Conservation (phyloP, 495 filamentous ascomycete species). For the Lophiostoma macrostomum region DNA sequence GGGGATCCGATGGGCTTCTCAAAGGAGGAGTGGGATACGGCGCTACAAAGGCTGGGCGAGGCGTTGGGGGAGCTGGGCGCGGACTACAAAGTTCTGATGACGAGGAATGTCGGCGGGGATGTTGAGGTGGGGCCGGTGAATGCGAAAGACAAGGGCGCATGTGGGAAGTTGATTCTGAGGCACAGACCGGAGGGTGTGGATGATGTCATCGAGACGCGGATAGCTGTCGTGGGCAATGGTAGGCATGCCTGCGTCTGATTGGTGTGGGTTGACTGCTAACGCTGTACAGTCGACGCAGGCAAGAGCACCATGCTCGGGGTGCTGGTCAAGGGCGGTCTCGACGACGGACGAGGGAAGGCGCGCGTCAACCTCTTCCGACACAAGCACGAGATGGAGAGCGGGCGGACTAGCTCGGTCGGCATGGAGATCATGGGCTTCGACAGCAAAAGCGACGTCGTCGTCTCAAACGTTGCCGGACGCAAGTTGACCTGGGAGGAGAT, state of each 20-base stretch:
- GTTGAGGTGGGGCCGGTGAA: slow-evolving; percentile 60
- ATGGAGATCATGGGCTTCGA: slow-evolving; percentile 99
- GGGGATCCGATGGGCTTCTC: slow-evolving; percentile 86
- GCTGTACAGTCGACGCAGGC: slow-evolving; percentile 73
- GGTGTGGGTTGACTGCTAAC: slow-evolving; percentile 3
- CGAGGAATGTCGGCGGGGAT: slow-evolving; percentile 81
- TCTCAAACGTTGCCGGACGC: slow-evolving; percentile 74
- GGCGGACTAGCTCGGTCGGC: slow-evolving; percentile 91
- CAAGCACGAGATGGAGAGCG: slow-evolving; percentile 95
- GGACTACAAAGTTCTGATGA: slow-evolving; percentile 76
- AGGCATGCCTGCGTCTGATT: background rate
- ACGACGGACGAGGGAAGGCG: slow-evolving; percentile 91
- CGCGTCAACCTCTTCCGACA: slow-evolving; percentile 96
- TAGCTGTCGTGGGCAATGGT: slow-evolving; percentile 95
- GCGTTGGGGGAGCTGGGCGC: slow-evolving; percentile 65
- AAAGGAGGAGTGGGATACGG: slow-evolving; percentile 73
- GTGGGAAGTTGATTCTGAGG: slow-evolving; percentile 81
- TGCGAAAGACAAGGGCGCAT: slow-evolving; percentile 66
- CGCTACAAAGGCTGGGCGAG: slow-evolving; percentile 63
- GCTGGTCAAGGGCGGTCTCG: slow-evolving; percentile 89
- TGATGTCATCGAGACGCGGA: slow-evolving; percentile 90
- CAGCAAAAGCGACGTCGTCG: slow-evolving; percentile 77
- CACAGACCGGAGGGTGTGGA: slow-evolving; percentile 70
- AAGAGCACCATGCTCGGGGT: slow-evolving; percentile 98
- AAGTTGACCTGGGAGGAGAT: slow-evolving; percentile 98